Evolutionary conservation across 805 yeast species (phyloP), one percentile per base, ranked within the genome.

Genomic region (Groenewaldozyma tartarivorans): DNA sequence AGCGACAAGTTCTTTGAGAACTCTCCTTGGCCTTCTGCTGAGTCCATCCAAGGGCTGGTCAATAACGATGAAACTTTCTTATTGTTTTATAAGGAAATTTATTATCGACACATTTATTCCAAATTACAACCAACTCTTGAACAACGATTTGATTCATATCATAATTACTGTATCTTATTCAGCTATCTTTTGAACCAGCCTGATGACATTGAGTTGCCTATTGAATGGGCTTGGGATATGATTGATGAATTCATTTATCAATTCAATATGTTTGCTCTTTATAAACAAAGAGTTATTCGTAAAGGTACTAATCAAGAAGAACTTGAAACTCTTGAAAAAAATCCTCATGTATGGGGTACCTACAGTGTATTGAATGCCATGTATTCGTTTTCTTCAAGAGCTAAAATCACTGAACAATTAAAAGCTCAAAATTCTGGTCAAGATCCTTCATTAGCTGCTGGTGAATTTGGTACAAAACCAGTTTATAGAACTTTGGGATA

Each of bases 181-280:
- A 68, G 69, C 53, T 51, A 62, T 45, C 58, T 70, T 37, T 58
- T 70, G 45, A 68, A 67, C 55, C 67, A 68, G 5, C 71, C 74
- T 26, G 64, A 61, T 7, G 63, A 63, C 29, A 61, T 70, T 44
- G 74, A 69, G 49, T 53, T 70, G 36, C 75, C 75, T 37, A 60
- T 60, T 45, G 62, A 64, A 47, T 70, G 75, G 75, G 57, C 67
- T 19, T 71, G 75, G 75, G 75, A 70, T 41, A 68, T 70, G 44
- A 61, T 70, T 44, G 75, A 70, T 47, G 75, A 70, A 54, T 71
- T 70, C 53, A 69, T 70, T 52, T 70, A 71, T 49, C 75, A 70
- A 55, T 70, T 64, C 59, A 68, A 68, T 51, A 61, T 63, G 48
- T 70, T 67, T 44, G 60, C 69, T 37, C 52, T 62, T 37, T 68